Conservation (phyloP, 2,329 filamentous ascomycete genomes). For the Colletotrichum phormii region DNA sequence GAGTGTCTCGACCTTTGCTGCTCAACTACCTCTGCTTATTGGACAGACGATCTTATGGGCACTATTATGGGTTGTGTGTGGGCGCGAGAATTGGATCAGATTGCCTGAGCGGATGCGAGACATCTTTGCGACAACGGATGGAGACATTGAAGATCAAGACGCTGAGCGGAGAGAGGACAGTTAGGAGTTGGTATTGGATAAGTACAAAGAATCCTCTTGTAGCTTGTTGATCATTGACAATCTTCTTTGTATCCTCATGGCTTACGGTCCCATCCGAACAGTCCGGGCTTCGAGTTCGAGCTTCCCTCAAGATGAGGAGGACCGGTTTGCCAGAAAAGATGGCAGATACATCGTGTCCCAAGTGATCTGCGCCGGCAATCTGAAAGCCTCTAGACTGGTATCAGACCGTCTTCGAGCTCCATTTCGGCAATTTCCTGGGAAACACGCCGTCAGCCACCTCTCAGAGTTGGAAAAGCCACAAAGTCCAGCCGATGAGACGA, state of each 20-base stretch:
- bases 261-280: too few relatives aligned
- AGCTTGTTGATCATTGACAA: background rate
- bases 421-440: background rate
- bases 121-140: background rate
- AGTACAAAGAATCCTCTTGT: background rate
- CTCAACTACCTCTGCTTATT: background rate
- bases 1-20: background rate
- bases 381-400: background rate
- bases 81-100: background rate
- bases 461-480: background rate
- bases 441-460: background rate
- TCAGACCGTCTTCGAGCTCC: background rate
- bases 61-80: background rate
- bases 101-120: background rate
- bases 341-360: background rate
- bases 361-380: background rate
- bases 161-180: background rate
- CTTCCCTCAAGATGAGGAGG: background rate
- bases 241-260: background rate
- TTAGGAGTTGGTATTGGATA: background rate
- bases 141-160: background rate
- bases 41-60: background rate
- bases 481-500: background rate
- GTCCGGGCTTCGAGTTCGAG: background rate
- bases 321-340: too few relatives aligned